A percentile compares a stretch with the other conserved stretches of the same genome.
phyloP scores from a whole-genome alignment of 2,329 filamentous ascomycete species.

The Aspergillus udagawae region DNA sequence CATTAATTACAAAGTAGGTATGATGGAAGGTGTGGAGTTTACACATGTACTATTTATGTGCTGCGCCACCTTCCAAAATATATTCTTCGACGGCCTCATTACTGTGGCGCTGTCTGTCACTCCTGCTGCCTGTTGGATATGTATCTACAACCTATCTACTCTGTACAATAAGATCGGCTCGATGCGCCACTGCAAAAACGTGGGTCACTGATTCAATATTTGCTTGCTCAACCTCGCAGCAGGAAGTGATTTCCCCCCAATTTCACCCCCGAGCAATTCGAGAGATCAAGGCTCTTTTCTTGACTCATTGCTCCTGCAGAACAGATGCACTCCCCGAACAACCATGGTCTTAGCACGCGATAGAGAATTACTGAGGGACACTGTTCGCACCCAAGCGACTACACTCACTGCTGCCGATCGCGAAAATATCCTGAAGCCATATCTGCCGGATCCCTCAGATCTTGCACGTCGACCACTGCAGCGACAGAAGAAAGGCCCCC shows the following conservation, averaged over 20 bases:
- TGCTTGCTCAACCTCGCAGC: not conserved
- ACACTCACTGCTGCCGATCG: conserved; percentile 46
- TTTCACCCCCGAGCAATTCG: not conserved
- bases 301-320: conserved; percentile 6
- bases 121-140: not conserved
- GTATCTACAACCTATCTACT: not conserved
- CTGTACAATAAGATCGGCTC: not conserved
- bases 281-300: not conserved
- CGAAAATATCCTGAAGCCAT: conserved; percentile 49
- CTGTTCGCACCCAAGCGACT: conserved; percentile 37
- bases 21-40: too few relatives aligned
- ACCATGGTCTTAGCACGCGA: conserved; percentile 33
- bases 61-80: too few relatives aligned
- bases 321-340: not conserved
- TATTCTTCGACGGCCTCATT: not conserved
- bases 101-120: not conserved
- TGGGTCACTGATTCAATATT: not conserved
- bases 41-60: too few relatives aligned
- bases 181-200: not conserved
- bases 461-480: conserved; percentile 20
- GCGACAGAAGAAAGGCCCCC: conserved; percentile 22
- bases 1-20: too few relatives aligned
- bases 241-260: not conserved
- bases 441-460: conserved; percentile 47
- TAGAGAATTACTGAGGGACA: conserved; percentile 34